A percentile compares a stretch with the other conserved stretches of the same genome.
phyloP scores from a whole-genome alignment of 768 basidiomycete species.

The Russula sp. region DNA sequence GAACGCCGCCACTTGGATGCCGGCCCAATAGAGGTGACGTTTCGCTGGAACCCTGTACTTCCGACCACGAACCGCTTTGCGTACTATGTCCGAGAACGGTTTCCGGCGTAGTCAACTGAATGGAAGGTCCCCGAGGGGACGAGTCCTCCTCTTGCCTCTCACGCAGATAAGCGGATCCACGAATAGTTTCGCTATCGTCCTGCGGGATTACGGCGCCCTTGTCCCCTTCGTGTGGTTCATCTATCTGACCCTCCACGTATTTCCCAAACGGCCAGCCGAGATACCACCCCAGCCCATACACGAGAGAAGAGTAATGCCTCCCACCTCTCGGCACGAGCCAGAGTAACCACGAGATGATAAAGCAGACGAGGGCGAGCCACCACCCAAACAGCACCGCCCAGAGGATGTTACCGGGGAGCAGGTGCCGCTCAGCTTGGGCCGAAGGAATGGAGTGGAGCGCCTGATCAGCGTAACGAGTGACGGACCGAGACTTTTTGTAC shows the following conservation, averaged over 20 bases:
- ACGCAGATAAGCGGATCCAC: constrained; percentile 22
- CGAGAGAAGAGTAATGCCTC: constrained; percentile 71
- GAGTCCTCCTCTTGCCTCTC: constrained; percentile 9
- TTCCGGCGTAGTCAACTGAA: constrained; percentile 29
- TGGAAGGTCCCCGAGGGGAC: not conserved
- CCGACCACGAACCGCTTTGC: constrained; percentile 43
- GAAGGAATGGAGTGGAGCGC: constrained; percentile 91
- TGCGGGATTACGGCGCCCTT: constrained; percentile 36
- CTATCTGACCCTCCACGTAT: constrained; percentile 83
- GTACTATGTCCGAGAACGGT: constrained; percentile 39
- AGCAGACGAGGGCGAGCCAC: constrained; percentile 79
- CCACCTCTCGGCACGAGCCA: constrained; percentile 77
- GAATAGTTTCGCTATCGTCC: constrained; percentile 36
- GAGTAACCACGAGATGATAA: constrained; percentile 60
- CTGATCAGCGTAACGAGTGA: constrained; percentile 93
- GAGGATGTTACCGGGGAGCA: constrained; percentile 89
- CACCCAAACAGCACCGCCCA: constrained; percentile 90
- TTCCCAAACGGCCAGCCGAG: constrained; percentile 98
- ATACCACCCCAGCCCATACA: constrained; percentile 95
- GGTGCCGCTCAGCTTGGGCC: constrained; percentile 87
- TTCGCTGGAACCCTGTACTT: constrained; percentile 38
- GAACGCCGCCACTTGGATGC: constrained; percentile 32
- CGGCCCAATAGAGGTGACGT: constrained; percentile 42
- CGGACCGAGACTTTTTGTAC: constrained; percentile 95
- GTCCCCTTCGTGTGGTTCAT: constrained; percentile 32